phyloP scores from a whole-genome alignment of 2,329 filamentous ascomycete genomes.

The Aspergillus sp. region DNA sequence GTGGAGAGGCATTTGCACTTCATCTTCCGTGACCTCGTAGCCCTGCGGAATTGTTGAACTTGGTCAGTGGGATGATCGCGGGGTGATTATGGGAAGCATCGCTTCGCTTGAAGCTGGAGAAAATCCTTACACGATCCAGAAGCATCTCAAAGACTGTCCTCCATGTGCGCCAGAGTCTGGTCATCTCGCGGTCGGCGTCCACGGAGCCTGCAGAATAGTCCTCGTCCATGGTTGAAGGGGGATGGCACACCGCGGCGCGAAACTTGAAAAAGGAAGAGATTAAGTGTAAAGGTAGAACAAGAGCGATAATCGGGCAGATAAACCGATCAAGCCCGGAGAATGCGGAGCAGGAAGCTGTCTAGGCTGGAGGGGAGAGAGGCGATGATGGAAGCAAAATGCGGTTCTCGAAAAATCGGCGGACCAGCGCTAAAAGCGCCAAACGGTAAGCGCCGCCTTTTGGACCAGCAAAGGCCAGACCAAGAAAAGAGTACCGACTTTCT shows the following conservation, averaged over 20 bases:
- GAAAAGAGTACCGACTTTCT: conserved; percentile 8
- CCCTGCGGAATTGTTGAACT: conserved; percentile 60
- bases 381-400: conserved; percentile 12
- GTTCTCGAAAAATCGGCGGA: conserved; percentile 34
- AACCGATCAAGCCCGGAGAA: conserved; percentile 20
- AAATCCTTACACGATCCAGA: conserved; percentile 71
- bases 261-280: conserved; percentile 7
- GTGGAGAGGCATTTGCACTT: conserved; percentile 83
- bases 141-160: conserved; percentile 95
- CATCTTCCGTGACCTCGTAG: conserved; percentile 87
- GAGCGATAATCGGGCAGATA: conserved; percentile 17
- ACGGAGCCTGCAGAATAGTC: conserved; percentile 38
- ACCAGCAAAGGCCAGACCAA: conserved; percentile 24
- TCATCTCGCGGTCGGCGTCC: conserved; percentile 47
- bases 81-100: neutral
- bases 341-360: conserved; percentile 2
- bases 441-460: conserved; percentile 25
- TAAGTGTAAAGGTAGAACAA: conserved; percentile 16
- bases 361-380: conserved; percentile 14
- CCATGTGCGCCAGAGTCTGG: conserved; percentile 89
- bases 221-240: conserved; percentile 39
- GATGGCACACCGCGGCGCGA: conserved; percentile 15
- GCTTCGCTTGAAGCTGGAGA: neutral
- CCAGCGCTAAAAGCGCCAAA: conserved; percentile 31
- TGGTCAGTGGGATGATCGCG: neutral